phyloP scores from a whole-genome alignment of 2,329 filamentous ascomycete species.

The Stemphylium beticola region DNA sequence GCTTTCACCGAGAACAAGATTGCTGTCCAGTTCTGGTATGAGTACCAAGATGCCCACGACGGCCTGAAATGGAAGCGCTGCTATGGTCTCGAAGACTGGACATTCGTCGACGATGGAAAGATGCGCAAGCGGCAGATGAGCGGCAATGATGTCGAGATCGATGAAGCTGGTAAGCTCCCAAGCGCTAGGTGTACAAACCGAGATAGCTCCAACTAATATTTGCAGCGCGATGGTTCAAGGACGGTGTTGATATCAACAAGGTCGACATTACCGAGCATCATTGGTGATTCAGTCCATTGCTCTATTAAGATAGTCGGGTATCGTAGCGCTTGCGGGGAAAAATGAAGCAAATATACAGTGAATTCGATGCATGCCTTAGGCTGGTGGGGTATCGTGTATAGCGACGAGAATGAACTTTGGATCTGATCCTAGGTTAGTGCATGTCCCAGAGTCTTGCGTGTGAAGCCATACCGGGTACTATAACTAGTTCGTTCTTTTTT shows the following conservation, averaged over 20 bases:
- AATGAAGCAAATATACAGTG: neutral
- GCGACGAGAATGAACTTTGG: conserved; percentile 79
- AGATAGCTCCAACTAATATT: conserved; percentile 11
- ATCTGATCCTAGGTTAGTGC: conserved; percentile 54
- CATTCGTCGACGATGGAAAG: conserved; percentile 70
- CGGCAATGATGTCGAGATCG: conserved; percentile 72
- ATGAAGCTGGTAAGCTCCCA: conserved; percentile 50
- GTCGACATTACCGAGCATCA: conserved; percentile 72
- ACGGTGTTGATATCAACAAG: conserved; percentile 71
- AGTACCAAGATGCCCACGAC: conserved; percentile 72
- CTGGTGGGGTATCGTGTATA: conserved; percentile 79
- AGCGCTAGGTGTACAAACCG: neutral
- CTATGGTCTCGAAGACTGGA: conserved; percentile 84
- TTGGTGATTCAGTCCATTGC: conserved; percentile 55
- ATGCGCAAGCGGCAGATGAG: conserved; percentile 81
- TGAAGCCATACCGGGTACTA: conserved; percentile 66
- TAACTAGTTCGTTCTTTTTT: conserved; percentile 84
- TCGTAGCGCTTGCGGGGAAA: conserved; percentile 23
- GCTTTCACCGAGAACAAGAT: conserved; percentile 77
- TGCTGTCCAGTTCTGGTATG: conserved; percentile 91
- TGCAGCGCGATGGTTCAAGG: conserved; percentile 70
- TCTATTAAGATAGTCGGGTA: conserved; percentile 23
- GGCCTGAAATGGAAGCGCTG: conserved; percentile 72
- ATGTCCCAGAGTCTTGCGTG: neutral
- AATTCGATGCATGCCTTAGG: conserved; percentile 48